Base-by-base conservation (phyloP, 768 basidiomycete genomes). In the Trametes villosa region DNA sequence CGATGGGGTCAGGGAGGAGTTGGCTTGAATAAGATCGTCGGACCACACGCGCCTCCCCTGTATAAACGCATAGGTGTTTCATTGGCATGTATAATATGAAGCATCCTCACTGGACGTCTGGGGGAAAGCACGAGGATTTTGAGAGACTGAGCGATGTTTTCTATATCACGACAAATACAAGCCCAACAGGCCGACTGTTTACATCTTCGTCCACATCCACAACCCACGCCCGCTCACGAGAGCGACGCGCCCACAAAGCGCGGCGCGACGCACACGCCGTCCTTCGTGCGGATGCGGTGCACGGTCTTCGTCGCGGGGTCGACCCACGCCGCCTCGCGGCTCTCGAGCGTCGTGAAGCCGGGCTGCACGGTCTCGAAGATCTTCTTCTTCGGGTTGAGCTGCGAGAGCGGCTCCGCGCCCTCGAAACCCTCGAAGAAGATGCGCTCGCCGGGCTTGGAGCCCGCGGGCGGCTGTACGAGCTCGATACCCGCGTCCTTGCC, bases 311-410 rank as follows among this genome's bases (percentile, higher is more conserved):
- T 92, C 36, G 72, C 79, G 7, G 94, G 88, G 72, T 97, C 88
- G 53, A 98, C 78, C 96, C 97, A 98, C 9, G 93, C 95, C 26
- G 96, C 96, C 67, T 96, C 94, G 64, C 77, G 83, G 17, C 85
- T 85, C 55, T 95, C 90, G 6, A 98, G 81, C 7, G 97, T 98
- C 36, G 82, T 94, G 72, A 99, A 97, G 88, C 93, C 90, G 51
- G 95, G 94, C 71, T 97, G 97, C 50, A 99, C 86, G 0, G 95
- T 89, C 77, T 99, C 97, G 69, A 98, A 99, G 31, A 98, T 92
- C 78, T 98, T 99, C 81, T 97, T 98, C 79, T 98, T 99, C 13
- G 97, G 97, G 75, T 98, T 98, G 58, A 99, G 80, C 69, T 96
- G 94, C 8, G 89, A 70, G 24, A 96, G 77, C 0, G 95, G 91